A percentile compares a stretch with the other conserved stretches of the same genome.
These are phyloP conservation scores for Chloridella minuta DNA, from an alignment of 352 stramenopile species.

Conservation along the genomic window DNA sequence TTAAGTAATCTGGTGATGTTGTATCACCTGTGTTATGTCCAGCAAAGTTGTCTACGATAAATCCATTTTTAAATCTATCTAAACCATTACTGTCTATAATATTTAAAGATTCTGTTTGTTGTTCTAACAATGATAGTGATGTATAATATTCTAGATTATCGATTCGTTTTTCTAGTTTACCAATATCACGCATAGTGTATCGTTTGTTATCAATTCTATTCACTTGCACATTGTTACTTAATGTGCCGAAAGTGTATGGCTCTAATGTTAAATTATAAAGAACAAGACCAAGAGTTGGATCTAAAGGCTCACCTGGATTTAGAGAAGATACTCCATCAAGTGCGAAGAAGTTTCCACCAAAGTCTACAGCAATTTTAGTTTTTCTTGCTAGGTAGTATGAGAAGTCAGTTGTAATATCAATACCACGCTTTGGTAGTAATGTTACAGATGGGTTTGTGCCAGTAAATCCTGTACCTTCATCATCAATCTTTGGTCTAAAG, in stretches of 20 bases:
- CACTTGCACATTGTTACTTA: neutral
- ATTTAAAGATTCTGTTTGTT: constrained; percentile 9
- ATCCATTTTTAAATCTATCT: neutral
- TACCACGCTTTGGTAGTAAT: too few species aligned
- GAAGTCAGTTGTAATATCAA: neutral
- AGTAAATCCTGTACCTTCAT: neutral
- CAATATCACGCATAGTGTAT: neutral
- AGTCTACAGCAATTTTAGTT: neutral
- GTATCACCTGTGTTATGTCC: neutral
- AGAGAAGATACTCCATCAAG: neutral
- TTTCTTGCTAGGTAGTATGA: neutral
- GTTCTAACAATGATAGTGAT: neutral
- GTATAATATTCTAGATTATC: constrained; percentile 10
- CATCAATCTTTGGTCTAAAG: neutral
- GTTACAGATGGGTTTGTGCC: neutral
- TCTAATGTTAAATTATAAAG: neutral
- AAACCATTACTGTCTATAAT: neutral
- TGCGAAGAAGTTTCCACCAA: neutral
- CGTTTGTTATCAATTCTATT: neutral
- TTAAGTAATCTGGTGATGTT: neutral
- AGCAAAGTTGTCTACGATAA: neutral
- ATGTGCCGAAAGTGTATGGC: neutral
- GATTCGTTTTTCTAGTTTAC: neutral
- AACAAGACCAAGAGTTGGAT: neutral
- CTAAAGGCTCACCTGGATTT: neutral